These are phyloP conservation scores for Penicillium griseofulvum DNA, from an alignment of 2,329 filamentous ascomycete species.

Conservation along the genomic window DNA sequence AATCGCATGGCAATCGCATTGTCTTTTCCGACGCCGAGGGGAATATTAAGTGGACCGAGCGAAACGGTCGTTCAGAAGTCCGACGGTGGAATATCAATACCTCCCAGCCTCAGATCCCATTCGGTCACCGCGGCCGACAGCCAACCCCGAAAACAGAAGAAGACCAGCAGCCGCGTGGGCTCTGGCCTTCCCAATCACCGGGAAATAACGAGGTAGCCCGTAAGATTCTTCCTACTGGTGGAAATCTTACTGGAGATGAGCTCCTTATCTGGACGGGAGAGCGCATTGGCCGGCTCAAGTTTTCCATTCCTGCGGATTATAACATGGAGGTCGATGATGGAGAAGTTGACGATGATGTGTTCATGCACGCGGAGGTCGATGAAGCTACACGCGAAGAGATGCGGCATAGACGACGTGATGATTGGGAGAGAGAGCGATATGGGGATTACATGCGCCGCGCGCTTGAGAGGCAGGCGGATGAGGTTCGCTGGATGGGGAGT, in stretches of 20 bases:
- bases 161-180: conserved; percentile 51
- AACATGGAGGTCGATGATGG: conserved; percentile 34
- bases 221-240: conserved; percentile 67
- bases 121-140: conserved; percentile 12
- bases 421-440: conserved; percentile 53
- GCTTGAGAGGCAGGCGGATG: conserved; percentile 73
- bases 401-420: conserved; percentile 32
- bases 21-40: conserved; percentile 83
- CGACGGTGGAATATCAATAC: conserved; percentile 59
- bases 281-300: conserved; percentile 69
- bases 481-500: conserved; percentile 70
- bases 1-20: conserved; percentile 75
- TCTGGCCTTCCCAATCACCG: conserved; percentile 48
- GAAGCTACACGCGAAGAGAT: conserved; percentile 29
- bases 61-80: conserved; percentile 65
- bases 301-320: conserved; percentile 48
- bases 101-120: conserved; percentile 21
- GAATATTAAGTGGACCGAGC: conserved; percentile 84
- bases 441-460: conserved; percentile 70
- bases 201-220: conserved; percentile 67
- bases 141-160: conserved; percentile 18
- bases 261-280: conserved; percentile 87
- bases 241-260: conserved; percentile 56
- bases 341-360: conserved; percentile 36
- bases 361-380: conserved; percentile 30